Percentiles rank a stretch among this genome's conserved stretches.
phyloP scores from a whole-genome alignment of 75 land plant species.

The Larix kaempferi region DNA sequence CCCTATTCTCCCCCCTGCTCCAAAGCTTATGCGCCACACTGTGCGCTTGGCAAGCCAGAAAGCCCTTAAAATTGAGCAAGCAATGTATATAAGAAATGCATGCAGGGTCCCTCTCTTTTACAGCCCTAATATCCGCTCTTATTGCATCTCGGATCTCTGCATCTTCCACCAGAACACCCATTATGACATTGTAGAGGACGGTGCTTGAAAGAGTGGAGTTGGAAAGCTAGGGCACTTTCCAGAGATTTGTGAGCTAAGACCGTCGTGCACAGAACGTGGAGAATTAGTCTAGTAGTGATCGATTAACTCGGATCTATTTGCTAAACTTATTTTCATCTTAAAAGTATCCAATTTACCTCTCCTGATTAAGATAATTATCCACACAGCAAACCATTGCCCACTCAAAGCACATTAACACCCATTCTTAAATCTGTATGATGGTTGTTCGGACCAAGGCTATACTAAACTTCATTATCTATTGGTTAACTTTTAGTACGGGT shows the following conservation, averaged over 20 bases:
- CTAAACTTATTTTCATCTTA: no score
- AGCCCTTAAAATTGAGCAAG: slow-evolving; percentile 68
- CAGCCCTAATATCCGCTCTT: slow-evolving; percentile 50
- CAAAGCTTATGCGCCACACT: slow-evolving; percentile 14
- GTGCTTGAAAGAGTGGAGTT: slow-evolving; percentile 34
- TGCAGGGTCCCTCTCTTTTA: slow-evolving; percentile 56
- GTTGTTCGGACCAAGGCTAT: no score
- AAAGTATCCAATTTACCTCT: no score
- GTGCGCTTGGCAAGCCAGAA: slow-evolving; percentile 53
- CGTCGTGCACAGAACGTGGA: slow-evolving; percentile 36
- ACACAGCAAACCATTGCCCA: no score
- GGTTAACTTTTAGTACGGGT: no score
- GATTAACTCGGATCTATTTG: no score
- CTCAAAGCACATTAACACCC: no score
- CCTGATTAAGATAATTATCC: no score
- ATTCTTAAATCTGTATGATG: no score
- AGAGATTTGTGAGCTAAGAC: slow-evolving; percentile 55
- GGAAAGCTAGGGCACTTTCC: slow-evolving; percentile 60
- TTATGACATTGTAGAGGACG: slow-evolving; percentile 27
- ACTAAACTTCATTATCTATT: no score
- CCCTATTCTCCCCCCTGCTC: slow-evolving; percentile 12
- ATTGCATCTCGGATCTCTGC: slow-evolving; percentile 33
- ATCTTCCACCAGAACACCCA: slow-evolving; percentile 28
- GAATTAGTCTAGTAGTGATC: no score
- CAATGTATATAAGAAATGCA: slow-evolving; percentile 58